Percentiles rank a stretch among this genome's conserved stretches.
phyloP scores from a whole-genome alignment of 345 rosid genomes.

The Populus davidiana region DNA sequence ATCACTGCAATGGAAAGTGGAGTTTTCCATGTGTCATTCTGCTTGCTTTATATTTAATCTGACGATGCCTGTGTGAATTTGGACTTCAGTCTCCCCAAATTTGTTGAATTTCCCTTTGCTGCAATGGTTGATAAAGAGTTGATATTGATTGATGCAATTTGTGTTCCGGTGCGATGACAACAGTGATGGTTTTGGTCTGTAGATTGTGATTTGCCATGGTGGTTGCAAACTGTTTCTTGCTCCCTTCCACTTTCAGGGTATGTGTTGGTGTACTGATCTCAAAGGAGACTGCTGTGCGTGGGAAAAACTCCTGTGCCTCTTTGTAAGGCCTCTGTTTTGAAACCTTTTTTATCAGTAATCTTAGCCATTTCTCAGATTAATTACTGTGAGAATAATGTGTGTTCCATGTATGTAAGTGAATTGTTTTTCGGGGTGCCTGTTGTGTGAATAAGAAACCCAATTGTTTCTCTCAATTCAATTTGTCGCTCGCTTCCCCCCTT shows the following conservation, averaged over 20 bases:
- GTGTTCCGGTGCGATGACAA: not conserved
- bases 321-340: conserved; percentile 34
- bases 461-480: conserved; percentile 12
- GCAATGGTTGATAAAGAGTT: not conserved
- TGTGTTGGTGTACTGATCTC: conserved; percentile 29
- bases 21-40: not conserved
- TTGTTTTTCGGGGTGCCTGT: conserved; percentile 35
- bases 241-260: conserved; percentile 17
- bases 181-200: not conserved
- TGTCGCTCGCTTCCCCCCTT: not conserved
- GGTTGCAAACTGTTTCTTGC: conserved; percentile 12
- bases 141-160: conserved; percentile 9
- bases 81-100: not conserved
- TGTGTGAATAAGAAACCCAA: conserved; percentile 50
- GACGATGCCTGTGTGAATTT: not conserved
- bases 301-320: conserved; percentile 30
- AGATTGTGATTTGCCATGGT: not conserved
- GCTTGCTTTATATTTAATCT: not conserved
- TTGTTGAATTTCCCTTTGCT: not conserved
- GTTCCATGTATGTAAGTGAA: conserved; percentile 36
- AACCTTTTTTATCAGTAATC: conserved; percentile 26
- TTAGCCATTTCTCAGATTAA: conserved; percentile 39
- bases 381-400: conserved; percentile 38
- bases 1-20: not conserved
- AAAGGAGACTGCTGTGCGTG: conserved; percentile 27